phyloP scores from a whole-genome alignment of 1,284 basidiomycete species.

The Neonothopanus nambi region DNA sequence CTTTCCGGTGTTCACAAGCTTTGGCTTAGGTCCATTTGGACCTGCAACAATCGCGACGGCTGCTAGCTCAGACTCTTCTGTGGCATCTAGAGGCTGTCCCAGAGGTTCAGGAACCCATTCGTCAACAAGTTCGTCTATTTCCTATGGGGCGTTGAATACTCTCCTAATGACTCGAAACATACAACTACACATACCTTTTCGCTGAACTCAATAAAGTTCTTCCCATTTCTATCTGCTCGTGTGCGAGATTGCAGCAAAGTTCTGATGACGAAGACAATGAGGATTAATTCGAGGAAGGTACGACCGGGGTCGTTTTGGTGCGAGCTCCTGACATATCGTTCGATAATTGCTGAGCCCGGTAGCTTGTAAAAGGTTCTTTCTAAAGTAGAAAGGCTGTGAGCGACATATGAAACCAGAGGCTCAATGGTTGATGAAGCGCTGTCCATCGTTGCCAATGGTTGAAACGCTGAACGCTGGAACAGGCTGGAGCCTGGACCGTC shows the following conservation, averaged over 20 bases:
- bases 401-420: constrained; percentile 61
- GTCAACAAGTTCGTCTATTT: constrained; percentile 94
- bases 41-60: constrained; percentile 83
- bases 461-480: neutral
- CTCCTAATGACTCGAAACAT: neutral
- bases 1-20: constrained; percentile 74
- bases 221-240: constrained; percentile 81
- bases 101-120: constrained; percentile 95
- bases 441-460: constrained; percentile 12
- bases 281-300: constrained; percentile 87
- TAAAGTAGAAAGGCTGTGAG: constrained; percentile 51
- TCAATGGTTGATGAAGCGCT: constrained; percentile 43
- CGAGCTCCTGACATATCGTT: constrained; percentile 89
- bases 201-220: constrained; percentile 88
- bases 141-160: constrained; percentile 46
- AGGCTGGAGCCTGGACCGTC: no score
- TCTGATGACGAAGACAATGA: constrained; percentile 86
- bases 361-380: constrained; percentile 71
- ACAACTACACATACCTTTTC: constrained; percentile 73
- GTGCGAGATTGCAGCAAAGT: constrained; percentile 91
- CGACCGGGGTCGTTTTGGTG: constrained; percentile 92
- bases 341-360: constrained; percentile 88
- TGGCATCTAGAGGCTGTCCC: constrained; percentile 57
- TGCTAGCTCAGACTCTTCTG: constrained; percentile 71
- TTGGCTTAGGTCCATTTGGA: constrained; percentile 82